Evolutionary conservation across 1,284 basidiomycete species (phyloP).

Genomic region (Trametes hirsuta): DNA sequence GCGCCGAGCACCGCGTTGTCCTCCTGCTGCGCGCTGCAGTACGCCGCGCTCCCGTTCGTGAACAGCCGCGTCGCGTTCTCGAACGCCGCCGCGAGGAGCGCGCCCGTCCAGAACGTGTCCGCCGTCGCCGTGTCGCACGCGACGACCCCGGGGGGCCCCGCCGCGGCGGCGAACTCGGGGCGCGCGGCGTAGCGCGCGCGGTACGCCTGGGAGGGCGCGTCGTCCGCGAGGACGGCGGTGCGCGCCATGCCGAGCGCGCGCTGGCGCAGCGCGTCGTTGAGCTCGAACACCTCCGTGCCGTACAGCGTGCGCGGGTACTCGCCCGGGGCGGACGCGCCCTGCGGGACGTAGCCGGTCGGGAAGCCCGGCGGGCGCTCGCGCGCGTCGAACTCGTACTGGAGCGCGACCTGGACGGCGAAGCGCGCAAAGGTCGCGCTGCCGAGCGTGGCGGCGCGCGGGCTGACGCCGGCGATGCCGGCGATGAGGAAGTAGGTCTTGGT

Average conservation of each 20-base stretch:
- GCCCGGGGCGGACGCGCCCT: conserved; percentile 38
- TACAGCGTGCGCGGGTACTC: conserved; percentile 40
- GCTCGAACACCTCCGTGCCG: conserved; percentile 55
- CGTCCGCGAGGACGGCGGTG: conserved; percentile 42
- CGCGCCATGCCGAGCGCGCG: conserved; percentile 38
- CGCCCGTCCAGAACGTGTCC: conserved; percentile 48
- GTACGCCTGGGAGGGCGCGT: conserved; percentile 35
- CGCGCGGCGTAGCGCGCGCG: conserved; percentile 40
- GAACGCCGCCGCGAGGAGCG: conserved; percentile 42
- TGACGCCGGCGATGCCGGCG: conserved; percentile 51
- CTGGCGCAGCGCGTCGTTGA: conserved; percentile 49
- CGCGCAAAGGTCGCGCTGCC: conserved; percentile 47
- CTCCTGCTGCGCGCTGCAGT: conserved; percentile 52
- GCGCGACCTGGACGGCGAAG: conserved; percentile 48
- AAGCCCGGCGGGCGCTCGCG: conserved; percentile 48
- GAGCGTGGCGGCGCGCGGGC: conserved; percentile 44
- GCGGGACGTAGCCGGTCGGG: conserved; percentile 45
- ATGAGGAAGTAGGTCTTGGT: conserved; percentile 50
- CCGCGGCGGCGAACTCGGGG: conserved; percentile 23
- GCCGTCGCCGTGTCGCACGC: conserved; percentile 45
- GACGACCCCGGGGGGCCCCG: conserved; percentile 38
- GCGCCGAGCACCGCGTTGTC: conserved; percentile 53
- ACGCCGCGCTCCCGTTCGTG: conserved; percentile 43
- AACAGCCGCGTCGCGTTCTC: conserved; percentile 45
- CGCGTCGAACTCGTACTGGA: conserved; percentile 51